Base-by-base conservation (phyloP, 805 yeast species). In the Sugiyamaella smithiae region DNA sequence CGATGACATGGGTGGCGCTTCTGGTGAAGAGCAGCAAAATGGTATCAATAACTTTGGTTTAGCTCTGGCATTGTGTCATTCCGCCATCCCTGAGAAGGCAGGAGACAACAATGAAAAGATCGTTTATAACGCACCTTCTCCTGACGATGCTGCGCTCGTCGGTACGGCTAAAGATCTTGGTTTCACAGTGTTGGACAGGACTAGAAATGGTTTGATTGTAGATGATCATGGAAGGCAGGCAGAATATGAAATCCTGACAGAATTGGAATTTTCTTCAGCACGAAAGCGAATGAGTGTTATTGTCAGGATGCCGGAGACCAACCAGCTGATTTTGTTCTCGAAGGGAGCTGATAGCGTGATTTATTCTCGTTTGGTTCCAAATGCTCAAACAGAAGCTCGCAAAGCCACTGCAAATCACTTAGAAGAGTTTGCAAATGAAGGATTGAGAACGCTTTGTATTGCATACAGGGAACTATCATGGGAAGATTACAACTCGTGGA, bases 71-170 rank as follows among this genome's bases (percentile, higher is more conserved):
- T 68, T 85, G 19, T 85, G 93, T 57, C 90, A 85, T 59, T 79
- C 88, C 3, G 93, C 83, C 3, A 77, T 84, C 32, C 81, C 88
- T 9, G 88, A 82, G 49, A 60, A 51, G 6, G 70, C 68, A 41
- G 62, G 61, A 2, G 65, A 61, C 9, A 50, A 57, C 32, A 57
- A 61, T n/a, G 62, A 62, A 6, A 60, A 65, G 28, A 63, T 80
- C 36, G 72, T 73, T 24, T 82, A 79, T 67, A 83, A 84, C 58
- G 90, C 91, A 1, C 90, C 85, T 61, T 83, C 89, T 6, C 95
- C 95, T 0, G 95, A 85, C 68, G 95, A 85, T 63, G 80, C 84
- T 36, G 90, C 93, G 0, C 71, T 85, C 46, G 91, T 86, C n/a
- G 72, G 84, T 1, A 82, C 78, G 40, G 91, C 91, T 1, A 70